Evolutionary conservation across 202 grass and related monocot genomes (phyloP), one percentile per base, ranked within the genome.

Genomic region (Eragrostis tef): DNA sequence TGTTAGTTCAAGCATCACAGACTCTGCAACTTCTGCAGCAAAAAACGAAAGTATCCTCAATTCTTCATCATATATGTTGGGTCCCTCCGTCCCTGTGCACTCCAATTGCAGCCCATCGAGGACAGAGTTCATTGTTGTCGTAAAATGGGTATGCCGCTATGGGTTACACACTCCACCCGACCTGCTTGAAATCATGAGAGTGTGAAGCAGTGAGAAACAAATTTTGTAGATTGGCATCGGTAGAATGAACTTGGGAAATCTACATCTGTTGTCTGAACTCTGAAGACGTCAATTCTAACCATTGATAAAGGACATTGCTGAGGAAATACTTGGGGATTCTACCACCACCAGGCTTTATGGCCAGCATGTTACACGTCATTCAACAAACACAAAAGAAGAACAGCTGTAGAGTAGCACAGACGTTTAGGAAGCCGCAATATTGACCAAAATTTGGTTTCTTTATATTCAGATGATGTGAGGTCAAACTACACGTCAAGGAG

Each of bases 21-120:
- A 84, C 20, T 8, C 77, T 66, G 36, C 91, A 97, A 52, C 91
- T 97, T 73, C 80, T 89, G 60, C 79, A 82, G 82, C 89, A 92
- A 77, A 77, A 89, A 31, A 79, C 86, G 0, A 77, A 36, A 2
- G 75, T 79, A 27, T 79, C 71, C 29, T 31, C n/a, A n/a, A n/a
- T n/a, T n/a, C n/a, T n/a, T n/a, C 29, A 31, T 31, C 29, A 31
- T 31, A 31, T 31, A 31, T 31, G 29, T 31, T 31, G 29, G 29
- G 29, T 31, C 29, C 1, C 29, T 31, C n/a, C n/a, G n/a, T n/a
- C n/a, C n/a, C n/a, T n/a, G n/a, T n/a, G n/a, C n/a, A n/a, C n/a
- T n/a, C n/a, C 29, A 31, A 83, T 11, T 47, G 86, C 74, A 54
- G 91, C 94, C 94, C 94, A 97, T 68, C 52, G 77, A 11, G 86